phyloP scores from a whole-genome alignment of 768 basidiomycete genomes.

The Guyanaporus albipodus region DNA sequence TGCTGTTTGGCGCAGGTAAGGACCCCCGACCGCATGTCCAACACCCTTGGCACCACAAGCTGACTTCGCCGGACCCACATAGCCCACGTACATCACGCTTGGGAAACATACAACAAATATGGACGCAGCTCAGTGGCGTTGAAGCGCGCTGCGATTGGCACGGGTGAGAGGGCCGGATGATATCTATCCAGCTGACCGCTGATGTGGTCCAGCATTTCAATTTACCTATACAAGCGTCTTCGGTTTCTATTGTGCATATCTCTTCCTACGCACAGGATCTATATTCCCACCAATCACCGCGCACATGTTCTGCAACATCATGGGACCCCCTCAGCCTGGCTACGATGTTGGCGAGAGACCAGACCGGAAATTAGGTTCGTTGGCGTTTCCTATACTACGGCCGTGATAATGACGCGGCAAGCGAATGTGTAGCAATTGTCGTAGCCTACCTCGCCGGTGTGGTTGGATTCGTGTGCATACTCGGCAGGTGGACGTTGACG shows the following conservation, averaged over 20 bases:
- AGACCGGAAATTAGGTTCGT: conserved; percentile 47
- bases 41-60: neutral
- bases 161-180: conserved; percentile 38
- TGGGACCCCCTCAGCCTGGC: conserved; percentile 77
- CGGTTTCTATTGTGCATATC: conserved; percentile 81
- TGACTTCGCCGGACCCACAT: conserved; percentile 7
- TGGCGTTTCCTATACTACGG: conserved; percentile 9
- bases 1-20: conserved; percentile 86
- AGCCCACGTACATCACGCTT: conserved; percentile 94
- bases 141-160: conserved; percentile 52
- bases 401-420: conserved; percentile 10
- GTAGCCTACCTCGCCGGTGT: conserved; percentile 58
- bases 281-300: conserved; percentile 72
- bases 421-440: conserved; percentile 48
- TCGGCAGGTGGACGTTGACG: conserved; percentile 48
- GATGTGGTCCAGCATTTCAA: conserved; percentile 64
- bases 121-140: conserved; percentile 67
- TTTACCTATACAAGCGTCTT: conserved; percentile 89
- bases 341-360: conserved; percentile 56
- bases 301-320: conserved; percentile 91
- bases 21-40: conserved; percentile 1
- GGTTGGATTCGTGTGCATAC: conserved; percentile 49
- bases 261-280: conserved; percentile 84
- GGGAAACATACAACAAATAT: conserved; percentile 74
- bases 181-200: conserved; percentile 14